Percentiles rank a stretch among this genome's conserved stretches.
Evolutionary conservation across 2,329 filamentous ascomycete genomes (phyloP).

Genomic region (Fusarium ambrosium): DNA sequence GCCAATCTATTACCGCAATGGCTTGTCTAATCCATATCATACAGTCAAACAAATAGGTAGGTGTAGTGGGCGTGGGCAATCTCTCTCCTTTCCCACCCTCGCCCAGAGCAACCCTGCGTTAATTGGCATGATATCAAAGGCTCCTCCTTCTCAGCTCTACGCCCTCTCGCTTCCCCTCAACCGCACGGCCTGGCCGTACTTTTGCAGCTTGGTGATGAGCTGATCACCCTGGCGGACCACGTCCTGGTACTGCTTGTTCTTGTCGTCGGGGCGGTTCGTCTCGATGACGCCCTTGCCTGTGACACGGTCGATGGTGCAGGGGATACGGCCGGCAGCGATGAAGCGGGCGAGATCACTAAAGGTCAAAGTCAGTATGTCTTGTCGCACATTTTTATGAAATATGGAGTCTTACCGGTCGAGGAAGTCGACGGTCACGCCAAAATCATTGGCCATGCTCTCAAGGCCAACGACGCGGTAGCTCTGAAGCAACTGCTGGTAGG

Average conservation of each 20-base stretch:
- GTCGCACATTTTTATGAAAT: background rate
- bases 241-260: conserved; percentile 99
- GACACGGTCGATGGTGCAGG: conserved; percentile 97
- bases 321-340: conserved; percentile 93
- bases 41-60: conserved; percentile 45
- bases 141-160: conserved; percentile 18
- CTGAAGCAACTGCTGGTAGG: conserved; percentile 96
- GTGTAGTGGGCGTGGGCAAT: conserved; percentile 27
- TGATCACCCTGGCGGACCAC: conserved; percentile 98
- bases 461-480: conserved; percentile 98
- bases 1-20: conserved; percentile 42
- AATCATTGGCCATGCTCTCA: conserved; percentile 96
- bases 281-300: conserved; percentile 97
- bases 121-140: conserved; percentile 25
- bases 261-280: conserved; percentile 97
- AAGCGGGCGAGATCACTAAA: conserved; percentile 92
- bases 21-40: conserved; percentile 50
- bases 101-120: conserved; percentile 7
- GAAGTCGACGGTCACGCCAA: conserved; percentile 97
- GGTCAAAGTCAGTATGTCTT: conserved; percentile 15
- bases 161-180: conserved; percentile 94
- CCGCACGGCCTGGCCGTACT: conserved; percentile 97
- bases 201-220: conserved; percentile 98
- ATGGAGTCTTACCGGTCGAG: conserved; percentile 81
- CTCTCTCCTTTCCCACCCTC: conserved; percentile 24